Conservation (phyloP, 2,329 filamentous ascomycete genomes). For the Colletotrichum siamense region DNA sequence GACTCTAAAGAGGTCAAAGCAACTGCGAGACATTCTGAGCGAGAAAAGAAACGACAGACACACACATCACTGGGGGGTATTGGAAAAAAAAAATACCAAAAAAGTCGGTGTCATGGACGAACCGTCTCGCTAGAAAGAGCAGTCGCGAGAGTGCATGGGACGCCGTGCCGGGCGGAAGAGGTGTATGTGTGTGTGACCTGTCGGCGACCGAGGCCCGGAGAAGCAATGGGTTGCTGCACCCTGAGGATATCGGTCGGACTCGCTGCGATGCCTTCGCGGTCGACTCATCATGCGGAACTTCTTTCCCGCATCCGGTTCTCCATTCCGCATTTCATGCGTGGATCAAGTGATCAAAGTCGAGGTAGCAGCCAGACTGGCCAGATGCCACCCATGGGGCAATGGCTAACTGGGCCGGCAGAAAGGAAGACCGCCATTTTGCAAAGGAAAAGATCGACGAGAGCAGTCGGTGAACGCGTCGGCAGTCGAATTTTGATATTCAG, state of each 20-base stretch:
- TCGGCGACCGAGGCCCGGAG: neutral
- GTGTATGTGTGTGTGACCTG: neutral
- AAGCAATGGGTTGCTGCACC: constrained; percentile 7
- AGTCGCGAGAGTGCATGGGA: neutral
- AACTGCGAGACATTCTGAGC: constrained; percentile 8
- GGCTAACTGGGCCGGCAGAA: neutral
- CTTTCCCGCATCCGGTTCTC: neutral
- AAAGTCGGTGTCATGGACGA: neutral
- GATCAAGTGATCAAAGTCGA: neutral
- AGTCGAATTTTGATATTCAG: constrained; percentile 11
- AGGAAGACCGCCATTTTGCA: neutral
- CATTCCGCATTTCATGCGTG: neutral
- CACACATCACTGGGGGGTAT: neutral
- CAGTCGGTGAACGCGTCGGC: neutral
- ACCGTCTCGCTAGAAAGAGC: neutral
- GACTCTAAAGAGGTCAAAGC: constrained; percentile 1
- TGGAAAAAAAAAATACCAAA: neutral
- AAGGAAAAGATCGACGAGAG: neutral
- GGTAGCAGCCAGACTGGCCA: neutral
- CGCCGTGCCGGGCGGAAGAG: neutral
- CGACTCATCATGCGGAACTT: neutral
- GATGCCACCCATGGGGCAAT: neutral
- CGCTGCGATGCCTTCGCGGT: neutral
- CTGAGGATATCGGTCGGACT: neutral
- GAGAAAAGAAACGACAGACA: constrained; percentile 7